Base-by-base conservation (phyloP, 495 filamentous ascomycete species). In the Penicillium paxilli region DNA sequence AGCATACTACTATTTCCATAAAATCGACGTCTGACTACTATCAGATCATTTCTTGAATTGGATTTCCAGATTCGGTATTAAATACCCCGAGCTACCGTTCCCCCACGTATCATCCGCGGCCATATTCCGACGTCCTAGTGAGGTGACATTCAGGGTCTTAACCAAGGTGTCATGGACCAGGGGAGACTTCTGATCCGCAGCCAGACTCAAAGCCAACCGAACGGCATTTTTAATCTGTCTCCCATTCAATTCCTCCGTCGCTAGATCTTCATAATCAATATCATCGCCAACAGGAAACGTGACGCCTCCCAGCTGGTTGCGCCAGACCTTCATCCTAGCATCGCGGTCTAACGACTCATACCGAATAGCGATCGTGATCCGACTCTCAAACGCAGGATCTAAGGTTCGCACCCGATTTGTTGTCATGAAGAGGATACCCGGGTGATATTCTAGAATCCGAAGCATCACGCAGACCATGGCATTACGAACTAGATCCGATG, bases 401-500 rank as follows among this genome's bases (percentile, higher is more conserved):
- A 48, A 32, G 25, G 16, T 19, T 48, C 46, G 19, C 9, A 48
- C 46, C 4, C 46, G 46, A 14, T 48, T 48, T 5, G 46, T 48
- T 1, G 46, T 48, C 8, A 48, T 19, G 46, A 48, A 48, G 14
- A 48, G 46, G 22, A 48, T 48, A 4, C 46, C 46, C 2, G 16
- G 14, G 17, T 20, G 35, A 32, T 48, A 48, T 4, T 48, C 46
- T 14, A 48, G 19, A 3, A 22, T 35, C 40, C 25, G 25, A 28
- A 28, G 25, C 25, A 28, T 28, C 5, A 28, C 25, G 25, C 25
- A 77, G 1, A 85, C 81, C 5, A 85, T 71, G 44, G 72, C 71
- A 63, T 84, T 85, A 25, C 81, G 71, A 51, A 77, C 69, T 6
- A 85, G 70, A 37, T 84, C 79, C 33, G 72, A 52, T 0, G 64